Conservation (phyloP, 805 yeast species). For the Naumovozyma dairenensis region DNA sequence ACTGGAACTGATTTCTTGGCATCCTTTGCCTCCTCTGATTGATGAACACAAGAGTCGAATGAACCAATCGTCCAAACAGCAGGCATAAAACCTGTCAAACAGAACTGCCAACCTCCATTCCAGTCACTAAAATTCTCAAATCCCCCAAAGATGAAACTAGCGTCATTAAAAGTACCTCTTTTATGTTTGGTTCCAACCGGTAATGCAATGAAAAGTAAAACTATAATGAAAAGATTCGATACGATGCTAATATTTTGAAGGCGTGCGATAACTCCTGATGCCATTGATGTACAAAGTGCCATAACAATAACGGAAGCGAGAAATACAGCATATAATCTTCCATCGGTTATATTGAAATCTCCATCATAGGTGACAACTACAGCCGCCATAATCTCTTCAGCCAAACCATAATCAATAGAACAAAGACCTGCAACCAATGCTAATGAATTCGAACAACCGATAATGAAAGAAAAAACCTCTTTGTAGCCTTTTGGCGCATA, state of each 20-base stretch:
- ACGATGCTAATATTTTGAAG: slow-evolving; percentile 51
- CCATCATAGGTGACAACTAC: slow-evolving; percentile 48
- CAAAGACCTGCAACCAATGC: slow-evolving; percentile 60
- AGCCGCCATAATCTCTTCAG: slow-evolving; percentile 48
- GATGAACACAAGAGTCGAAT: slow-evolving; percentile 63
- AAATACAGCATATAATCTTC: slow-evolving; percentile 53
- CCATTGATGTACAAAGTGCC: slow-evolving; percentile 42
- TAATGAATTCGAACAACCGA: slow-evolving; percentile 59
- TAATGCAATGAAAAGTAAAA: slow-evolving; percentile 50
- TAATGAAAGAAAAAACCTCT: slow-evolving; percentile 48
- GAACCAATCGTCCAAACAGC: slow-evolving; percentile 71
- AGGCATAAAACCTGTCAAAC: slow-evolving; percentile 48
- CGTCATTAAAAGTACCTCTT: slow-evolving; percentile 35
- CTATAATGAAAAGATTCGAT: slow-evolving; percentile 42
- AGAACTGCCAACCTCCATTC: slow-evolving; percentile 49
- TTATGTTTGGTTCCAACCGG: slow-evolving; percentile 46
- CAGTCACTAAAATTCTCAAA: slow-evolving; percentile 43
- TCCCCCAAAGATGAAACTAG: slow-evolving; percentile 45
- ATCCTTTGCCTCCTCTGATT: slow-evolving; percentile 60
- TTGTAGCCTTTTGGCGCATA: slow-evolving; percentile 48
- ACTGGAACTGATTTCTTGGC: slow-evolving; percentile 51
- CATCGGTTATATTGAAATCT: slow-evolving; percentile 42
- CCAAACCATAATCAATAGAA: slow-evolving; percentile 61
- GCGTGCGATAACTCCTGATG: slow-evolving; percentile 47
- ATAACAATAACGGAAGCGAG: slow-evolving; percentile 50